phyloP scores from a whole-genome alignment of 1,139 yeast genomes.

The Yamadazyma kanchanaburiensis region DNA sequence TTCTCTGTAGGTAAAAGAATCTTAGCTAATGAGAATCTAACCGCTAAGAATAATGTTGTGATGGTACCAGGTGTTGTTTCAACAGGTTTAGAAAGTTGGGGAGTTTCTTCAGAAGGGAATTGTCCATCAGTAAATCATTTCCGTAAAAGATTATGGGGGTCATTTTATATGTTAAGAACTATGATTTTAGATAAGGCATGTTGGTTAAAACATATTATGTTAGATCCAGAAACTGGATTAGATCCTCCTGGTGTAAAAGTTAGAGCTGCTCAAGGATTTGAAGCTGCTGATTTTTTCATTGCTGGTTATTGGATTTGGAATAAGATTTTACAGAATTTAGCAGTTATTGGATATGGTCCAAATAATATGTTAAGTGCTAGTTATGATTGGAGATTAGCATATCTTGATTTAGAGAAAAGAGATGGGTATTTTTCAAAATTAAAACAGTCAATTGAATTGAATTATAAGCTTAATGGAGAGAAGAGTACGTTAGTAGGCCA shows the following conservation, averaged over 20 bases:
- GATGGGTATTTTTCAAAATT: constrained; percentile 81
- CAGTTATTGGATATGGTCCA: constrained; percentile 92
- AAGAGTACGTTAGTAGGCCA: constrained; percentile 84
- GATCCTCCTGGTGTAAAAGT: constrained; percentile 82
- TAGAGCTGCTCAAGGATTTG: constrained; percentile 94
- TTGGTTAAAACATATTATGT: constrained; percentile 88
- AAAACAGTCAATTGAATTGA: constrained; percentile 66
- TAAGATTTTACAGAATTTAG: constrained; percentile 85
- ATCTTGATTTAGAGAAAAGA: constrained; percentile 79
- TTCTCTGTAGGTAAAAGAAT: constrained; percentile 84
- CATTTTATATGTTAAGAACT: constrained; percentile 88
- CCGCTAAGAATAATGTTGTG: constrained; percentile 71
- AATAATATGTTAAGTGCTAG: constrained; percentile 87
- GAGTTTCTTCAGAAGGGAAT: constrained; percentile 52
- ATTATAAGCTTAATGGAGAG: constrained; percentile 49
- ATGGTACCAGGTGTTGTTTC: constrained; percentile 96
- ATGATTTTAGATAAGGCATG: constrained; percentile 90
- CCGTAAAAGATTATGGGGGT: constrained; percentile 93
- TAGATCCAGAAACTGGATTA: constrained; percentile 86
- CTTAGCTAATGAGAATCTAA: constrained; percentile 45
- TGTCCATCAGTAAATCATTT: constrained; percentile 86
- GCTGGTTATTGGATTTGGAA: constrained; percentile 99
- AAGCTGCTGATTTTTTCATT: constrained; percentile 93
- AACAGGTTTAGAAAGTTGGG: constrained; percentile 95
- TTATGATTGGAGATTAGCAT: constrained; percentile 94